phyloP scores from a whole-genome alignment of 345 rosid genomes.

The Salix viminalis region DNA sequence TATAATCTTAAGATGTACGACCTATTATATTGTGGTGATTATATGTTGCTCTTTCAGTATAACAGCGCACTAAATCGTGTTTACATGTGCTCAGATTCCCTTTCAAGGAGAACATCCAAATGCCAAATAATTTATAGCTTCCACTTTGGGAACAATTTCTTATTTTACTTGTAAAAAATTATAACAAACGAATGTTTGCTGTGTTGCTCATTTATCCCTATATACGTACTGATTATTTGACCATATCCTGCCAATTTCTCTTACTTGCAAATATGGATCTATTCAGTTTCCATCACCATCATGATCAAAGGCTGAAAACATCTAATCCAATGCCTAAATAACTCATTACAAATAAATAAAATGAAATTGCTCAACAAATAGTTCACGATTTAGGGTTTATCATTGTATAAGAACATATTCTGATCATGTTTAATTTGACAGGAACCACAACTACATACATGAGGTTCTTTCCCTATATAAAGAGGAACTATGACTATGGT shows the following conservation, averaged over 20 bases:
- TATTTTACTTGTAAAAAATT: too few species aligned
- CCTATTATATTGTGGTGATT: not conserved
- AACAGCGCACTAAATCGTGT: not conserved
- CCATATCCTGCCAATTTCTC: too few species aligned
- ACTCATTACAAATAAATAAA: too few species aligned
- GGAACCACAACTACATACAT: conserved; percentile 69
- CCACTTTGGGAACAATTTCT: too few species aligned
- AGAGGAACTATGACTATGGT: conserved; percentile 85
- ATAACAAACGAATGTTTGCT: too few species aligned
- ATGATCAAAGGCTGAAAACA: too few species aligned
- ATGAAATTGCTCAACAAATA: not conserved
- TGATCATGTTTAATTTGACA: conserved; percentile 22
- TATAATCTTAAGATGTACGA: not conserved
- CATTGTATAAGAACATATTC: not conserved
- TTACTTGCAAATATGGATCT: too few species aligned
- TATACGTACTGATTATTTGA: too few species aligned
- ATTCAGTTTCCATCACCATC: too few species aligned
- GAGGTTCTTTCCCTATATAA: conserved; percentile 74
- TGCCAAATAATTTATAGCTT: not conserved
- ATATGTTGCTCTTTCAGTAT: not conserved
- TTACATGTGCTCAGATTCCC: not conserved
- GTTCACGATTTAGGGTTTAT: not conserved
- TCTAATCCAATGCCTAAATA: too few species aligned
- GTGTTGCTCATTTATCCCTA: too few species aligned
- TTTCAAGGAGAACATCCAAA: not conserved